Conservation (phyloP, 2,329 filamentous ascomycete species). For the Microdochium paspali region DNA sequence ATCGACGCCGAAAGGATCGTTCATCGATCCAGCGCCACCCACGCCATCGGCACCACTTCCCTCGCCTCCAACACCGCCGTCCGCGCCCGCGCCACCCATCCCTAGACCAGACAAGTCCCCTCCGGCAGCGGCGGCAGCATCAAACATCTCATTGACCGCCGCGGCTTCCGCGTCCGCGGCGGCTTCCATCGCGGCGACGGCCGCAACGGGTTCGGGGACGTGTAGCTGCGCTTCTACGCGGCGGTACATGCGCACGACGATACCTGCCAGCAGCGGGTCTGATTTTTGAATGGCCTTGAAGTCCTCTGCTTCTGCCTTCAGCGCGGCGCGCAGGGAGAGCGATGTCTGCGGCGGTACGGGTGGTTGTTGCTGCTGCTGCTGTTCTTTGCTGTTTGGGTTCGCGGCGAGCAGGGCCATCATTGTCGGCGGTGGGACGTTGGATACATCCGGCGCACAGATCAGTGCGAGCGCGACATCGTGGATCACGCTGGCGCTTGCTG, state of each 20-base stretch:
- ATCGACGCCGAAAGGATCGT: too few relatives aligned
- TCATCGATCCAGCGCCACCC: too few relatives aligned
- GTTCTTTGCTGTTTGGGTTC: neutral
- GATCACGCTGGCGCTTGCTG: conserved; percentile 48
- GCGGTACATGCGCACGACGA: conserved; percentile 51
- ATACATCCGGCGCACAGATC: conserved; percentile 56
- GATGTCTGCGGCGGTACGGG: conserved; percentile 30
- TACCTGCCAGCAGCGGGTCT: conserved; percentile 50
- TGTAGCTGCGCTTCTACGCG: conserved; percentile 58
- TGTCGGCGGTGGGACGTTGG: conserved; percentile 27
- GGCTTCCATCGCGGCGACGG: neutral
- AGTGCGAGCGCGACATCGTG: conserved; percentile 63
- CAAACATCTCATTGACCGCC: neutral
- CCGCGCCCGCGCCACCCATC: too few relatives aligned
- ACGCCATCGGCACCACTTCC: too few relatives aligned
- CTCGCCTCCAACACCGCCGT: too few relatives aligned
- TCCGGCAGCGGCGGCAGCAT: neutral
- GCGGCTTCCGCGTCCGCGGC: neutral
- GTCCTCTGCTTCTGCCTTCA: conserved; percentile 48
- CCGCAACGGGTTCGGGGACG: conserved; percentile 20
- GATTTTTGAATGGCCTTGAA: conserved; percentile 45
- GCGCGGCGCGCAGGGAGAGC: conserved; percentile 49
- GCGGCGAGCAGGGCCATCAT: conserved; percentile 21
- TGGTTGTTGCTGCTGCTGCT: conserved; percentile 10
- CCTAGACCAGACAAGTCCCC: neutral